phyloP scores from a whole-genome alignment of 768 basidiomycete genomes.

The Auriscalpium microsporum region DNA sequence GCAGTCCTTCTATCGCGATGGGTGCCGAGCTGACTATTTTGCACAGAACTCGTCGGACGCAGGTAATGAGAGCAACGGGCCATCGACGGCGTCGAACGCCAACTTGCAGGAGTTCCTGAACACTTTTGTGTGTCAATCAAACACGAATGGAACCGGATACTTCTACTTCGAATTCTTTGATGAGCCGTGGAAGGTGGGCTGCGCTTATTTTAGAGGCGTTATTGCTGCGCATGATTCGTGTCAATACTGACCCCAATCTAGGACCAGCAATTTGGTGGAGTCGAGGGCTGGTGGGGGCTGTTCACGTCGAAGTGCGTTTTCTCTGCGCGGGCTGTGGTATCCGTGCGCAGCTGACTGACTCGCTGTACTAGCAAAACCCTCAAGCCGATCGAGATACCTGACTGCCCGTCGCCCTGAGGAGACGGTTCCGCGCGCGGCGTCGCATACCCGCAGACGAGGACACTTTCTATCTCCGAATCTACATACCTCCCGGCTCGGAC shows the following conservation, averaged over 20 bases:
- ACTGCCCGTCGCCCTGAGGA: conserved; percentile 31
- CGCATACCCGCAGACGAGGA: neutral
- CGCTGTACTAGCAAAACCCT: conserved; percentile 47
- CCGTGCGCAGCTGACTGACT: conserved; percentile 20
- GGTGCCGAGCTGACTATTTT: neutral
- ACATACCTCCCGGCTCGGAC: neutral
- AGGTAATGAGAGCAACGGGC: conserved; percentile 56
- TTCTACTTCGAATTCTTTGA: conserved; percentile 86
- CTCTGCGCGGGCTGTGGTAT: neutral
- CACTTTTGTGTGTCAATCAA: conserved; percentile 82
- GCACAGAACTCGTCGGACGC: conserved; percentile 49
- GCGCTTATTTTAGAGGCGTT: no score
- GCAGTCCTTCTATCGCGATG: neutral
- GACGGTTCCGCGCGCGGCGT: neutral
- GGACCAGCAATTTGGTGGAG: conserved; percentile 66
- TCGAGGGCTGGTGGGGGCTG: conserved; percentile 68
- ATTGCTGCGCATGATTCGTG: no score
- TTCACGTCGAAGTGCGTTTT: conserved; percentile 46
- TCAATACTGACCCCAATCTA: conserved; percentile 15
- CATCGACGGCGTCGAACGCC: conserved; percentile 48
- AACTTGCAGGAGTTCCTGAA: conserved; percentile 80
- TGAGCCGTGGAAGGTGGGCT: conserved; percentile 66
- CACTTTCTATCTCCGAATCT: neutral
- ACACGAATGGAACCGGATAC: conserved; percentile 71
- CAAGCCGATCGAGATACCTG: conserved; percentile 62